Percentiles rank a stretch among this genome's conserved stretches.
These are phyloP conservation scores for Sporisorium exsertum DNA, from an alignment of 1,284 basidiomycete species.

Conservation along the genomic window DNA sequence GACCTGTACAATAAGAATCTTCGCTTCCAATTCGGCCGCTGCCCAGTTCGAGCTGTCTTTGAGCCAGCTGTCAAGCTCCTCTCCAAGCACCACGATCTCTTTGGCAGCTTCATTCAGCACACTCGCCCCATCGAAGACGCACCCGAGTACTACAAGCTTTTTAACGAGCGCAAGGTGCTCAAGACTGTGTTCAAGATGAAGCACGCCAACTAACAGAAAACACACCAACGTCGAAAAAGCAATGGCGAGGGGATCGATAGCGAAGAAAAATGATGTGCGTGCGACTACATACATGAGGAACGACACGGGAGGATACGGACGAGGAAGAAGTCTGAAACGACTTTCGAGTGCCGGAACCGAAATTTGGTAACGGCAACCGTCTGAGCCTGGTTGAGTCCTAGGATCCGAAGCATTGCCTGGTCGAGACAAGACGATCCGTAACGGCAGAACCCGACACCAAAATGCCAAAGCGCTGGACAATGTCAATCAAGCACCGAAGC, in stretches of 20 bases:
- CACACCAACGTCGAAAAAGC: background rate
- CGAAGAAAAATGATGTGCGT: background rate
- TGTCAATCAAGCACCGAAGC: background rate
- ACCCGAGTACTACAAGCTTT: conserved; percentile 63
- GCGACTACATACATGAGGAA: background rate
- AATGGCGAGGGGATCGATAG: background rate
- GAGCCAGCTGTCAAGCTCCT: conserved; percentile 60
- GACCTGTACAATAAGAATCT: conserved; percentile 83
- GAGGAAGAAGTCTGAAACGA: background rate
- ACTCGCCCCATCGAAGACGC: conserved; percentile 59
- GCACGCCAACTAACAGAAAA: conserved; percentile 8
- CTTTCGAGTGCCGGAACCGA: background rate
- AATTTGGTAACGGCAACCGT: background rate
- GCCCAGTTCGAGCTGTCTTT: conserved; percentile 74
- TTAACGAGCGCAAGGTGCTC: conserved; percentile 57
- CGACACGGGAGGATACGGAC: background rate
- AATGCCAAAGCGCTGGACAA: background rate
- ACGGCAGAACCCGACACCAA: background rate
- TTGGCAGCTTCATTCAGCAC: conserved; percentile 64
- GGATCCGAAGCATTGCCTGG: background rate
- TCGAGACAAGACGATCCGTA: background rate
- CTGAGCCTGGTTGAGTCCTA: background rate
- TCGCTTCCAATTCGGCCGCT: conserved; percentile 81
- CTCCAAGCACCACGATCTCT: conserved; percentile 57
- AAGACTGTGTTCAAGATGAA: conserved; percentile 56